Base-by-base conservation (phyloP, 2,329 filamentous ascomycete genomes). In the Ilyonectria mors-panacis region DNA sequence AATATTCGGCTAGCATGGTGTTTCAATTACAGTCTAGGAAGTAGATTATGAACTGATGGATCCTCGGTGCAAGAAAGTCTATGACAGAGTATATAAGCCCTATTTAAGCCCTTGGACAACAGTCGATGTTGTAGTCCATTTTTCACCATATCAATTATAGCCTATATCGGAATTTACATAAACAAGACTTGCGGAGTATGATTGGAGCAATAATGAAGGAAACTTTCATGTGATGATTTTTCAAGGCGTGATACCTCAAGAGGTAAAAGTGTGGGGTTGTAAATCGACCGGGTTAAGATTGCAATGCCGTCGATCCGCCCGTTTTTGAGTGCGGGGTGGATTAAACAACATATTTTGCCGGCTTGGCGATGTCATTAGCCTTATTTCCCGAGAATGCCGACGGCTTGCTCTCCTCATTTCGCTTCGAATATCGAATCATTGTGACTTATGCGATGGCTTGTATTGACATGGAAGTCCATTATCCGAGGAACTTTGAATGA, bases 301-400 rank as follows among this genome's bases (percentile, higher is more conserved):
- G 17, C n/a, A 44, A 9, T 8, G 26, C 23, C 17, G 39, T 58
- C 23, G 42, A 45, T 58, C 39, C 28, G 26, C n/a, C n/a, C 21
- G 17, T n/a, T 21, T 13, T 44, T 9, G 39, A 28, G 26, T 45
- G 55, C 55, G 55, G 55, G 55, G 55, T 42, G 39, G 6, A 8
- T 42, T 42, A 42, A 28, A 21, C 6, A 47, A 23, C 10, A n/a
- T 45, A 58, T 58, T 58, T 45, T 58, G 28, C 55, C 55, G 55
- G 55, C 55, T 58, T 58, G 55, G 55, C 55, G 42, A 35, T 58
- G 37, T 7, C 17, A 51, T 51, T 51, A 51, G 17, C 48, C 48
- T n/a, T 19, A 33, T 7, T 12, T n/a, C 30, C 48, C 17, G 28
- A n/a, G 15, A 17, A 42, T 17, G 6, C 39, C 15, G 15, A n/a